Evolutionary conservation across 257 asterid species (phyloP).

Genomic region (Solanum chmielewskii): DNA sequence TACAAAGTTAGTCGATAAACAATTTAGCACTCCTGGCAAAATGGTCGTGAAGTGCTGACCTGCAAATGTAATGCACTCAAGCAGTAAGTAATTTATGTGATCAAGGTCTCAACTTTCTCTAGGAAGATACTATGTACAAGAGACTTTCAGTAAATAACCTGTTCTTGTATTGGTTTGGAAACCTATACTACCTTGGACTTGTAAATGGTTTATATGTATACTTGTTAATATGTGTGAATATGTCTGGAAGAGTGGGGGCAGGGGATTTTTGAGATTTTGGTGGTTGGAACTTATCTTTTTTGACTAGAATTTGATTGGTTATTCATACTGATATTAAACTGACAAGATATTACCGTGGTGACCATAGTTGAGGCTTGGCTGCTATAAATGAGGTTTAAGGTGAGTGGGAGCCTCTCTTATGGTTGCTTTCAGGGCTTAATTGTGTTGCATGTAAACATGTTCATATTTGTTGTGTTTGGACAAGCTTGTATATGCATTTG

Average conservation of each 20-base stretch:
- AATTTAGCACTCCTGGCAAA: conserved; percentile 66
- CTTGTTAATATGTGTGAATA: not conserved
- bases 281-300: not conserved
- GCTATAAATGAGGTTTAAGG: not conserved
- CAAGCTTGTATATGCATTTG: not conserved
- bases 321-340: not conserved
- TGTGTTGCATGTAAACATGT: not conserved
- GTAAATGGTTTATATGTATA: not conserved
- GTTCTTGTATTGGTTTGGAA: not conserved
- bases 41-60: conserved; percentile 50
- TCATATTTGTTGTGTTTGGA: not conserved
- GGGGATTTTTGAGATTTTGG: not conserved
- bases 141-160: not conserved
- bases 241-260: not conserved
- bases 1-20: conserved; percentile 50
- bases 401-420: not conserved
- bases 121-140: not conserved
- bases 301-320: not conserved
- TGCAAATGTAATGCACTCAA: conserved; percentile 21
- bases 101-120: not conserved
- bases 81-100: not conserved
- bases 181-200: not conserved
- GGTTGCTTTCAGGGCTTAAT: not conserved
- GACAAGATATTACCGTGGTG: not conserved
- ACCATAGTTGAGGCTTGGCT: not conserved